These are phyloP conservation scores for Trichoderma sp. DNA, from an alignment of 2,329 filamentous ascomycete species.

Conservation along the genomic window DNA sequence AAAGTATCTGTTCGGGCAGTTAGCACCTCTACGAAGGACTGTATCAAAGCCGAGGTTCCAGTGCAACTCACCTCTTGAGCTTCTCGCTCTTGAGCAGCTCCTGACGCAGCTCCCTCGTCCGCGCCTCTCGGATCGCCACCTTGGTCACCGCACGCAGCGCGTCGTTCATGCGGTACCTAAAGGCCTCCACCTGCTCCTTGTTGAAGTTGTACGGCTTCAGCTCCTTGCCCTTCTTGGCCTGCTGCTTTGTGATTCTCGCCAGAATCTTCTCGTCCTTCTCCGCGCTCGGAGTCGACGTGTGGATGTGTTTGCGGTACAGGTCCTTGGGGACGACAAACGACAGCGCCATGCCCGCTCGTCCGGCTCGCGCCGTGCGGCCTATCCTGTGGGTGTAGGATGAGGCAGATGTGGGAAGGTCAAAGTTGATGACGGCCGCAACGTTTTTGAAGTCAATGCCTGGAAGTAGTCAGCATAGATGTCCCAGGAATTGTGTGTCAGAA, in stretches of 20 bases:
- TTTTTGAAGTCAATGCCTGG: slow-evolving; percentile 86
- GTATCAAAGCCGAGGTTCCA: background rate
- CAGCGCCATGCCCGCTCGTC: slow-evolving; percentile 90
- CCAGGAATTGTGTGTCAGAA: background rate
- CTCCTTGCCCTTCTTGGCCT: slow-evolving; percentile 76
- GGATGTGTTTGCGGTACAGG: slow-evolving; percentile 84
- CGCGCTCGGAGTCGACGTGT: slow-evolving; percentile 73
- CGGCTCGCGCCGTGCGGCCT: slow-evolving; percentile 87
- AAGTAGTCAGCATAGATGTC: slow-evolving; percentile 30
- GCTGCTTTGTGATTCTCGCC: slow-evolving; percentile 75
- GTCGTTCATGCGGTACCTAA: slow-evolving; percentile 93
- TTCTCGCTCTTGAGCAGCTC: slow-evolving; percentile 94
- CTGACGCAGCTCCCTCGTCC: slow-evolving; percentile 82
- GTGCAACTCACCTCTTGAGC: slow-evolving; percentile 64
- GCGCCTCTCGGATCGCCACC: slow-evolving; percentile 85
- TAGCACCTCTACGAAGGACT: background rate
- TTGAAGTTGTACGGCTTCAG: slow-evolving; percentile 92
- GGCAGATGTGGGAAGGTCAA: slow-evolving; percentile 84
- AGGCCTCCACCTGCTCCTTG: slow-evolving; percentile 89
- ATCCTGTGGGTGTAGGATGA: slow-evolving; percentile 98
- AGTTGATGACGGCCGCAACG: slow-evolving; percentile 92
- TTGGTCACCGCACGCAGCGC: slow-evolving; percentile 87
- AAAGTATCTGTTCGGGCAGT: slow-evolving; percentile 63
- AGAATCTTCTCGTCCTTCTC: slow-evolving; percentile 86
- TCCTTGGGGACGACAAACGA: slow-evolving; percentile 88